Percentiles rank a stretch among this genome's conserved stretches.
phyloP scores from a whole-genome alignment of 225 moss, liverwort and hornwort genomes.

The Sphagnum contortum region DNA sequence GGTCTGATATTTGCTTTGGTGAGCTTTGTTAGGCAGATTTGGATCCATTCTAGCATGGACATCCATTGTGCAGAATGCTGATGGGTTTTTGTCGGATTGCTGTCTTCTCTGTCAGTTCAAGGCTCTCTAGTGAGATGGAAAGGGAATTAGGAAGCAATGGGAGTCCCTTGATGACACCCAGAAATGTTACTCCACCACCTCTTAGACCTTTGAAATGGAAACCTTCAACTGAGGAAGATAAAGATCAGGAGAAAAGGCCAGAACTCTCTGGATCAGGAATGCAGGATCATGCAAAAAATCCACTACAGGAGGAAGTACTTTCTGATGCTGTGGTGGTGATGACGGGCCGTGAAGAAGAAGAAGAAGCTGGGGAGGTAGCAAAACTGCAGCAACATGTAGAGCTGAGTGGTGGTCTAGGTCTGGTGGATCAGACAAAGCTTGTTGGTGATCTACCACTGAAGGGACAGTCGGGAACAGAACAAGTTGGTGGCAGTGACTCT shows the following conservation, averaged over 20 bases:
- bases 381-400: conserved; percentile 17
- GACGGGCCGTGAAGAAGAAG: neutral
- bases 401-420: conserved; percentile 3
- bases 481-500: conserved; percentile 9
- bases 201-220: conserved; percentile 46
- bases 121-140: conserved; percentile 42
- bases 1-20: too few species aligned
- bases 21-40: too few species aligned
- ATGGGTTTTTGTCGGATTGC: neutral
- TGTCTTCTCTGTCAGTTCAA: conserved; percentile 25
- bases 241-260: conserved; percentile 32
- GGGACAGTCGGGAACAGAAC: conserved; percentile 9
- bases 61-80: neutral
- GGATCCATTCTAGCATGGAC: too few species aligned
- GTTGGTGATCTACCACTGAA: conserved; percentile 18
- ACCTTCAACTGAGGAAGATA: conserved; percentile 24
- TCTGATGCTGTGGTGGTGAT: conserved; percentile 9
- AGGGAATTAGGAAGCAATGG: conserved; percentile 20
- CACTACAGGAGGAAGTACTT: conserved; percentile 10
- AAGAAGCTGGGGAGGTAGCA: conserved; percentile 11
- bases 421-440: conserved; percentile 15
- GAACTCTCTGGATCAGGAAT: conserved; percentile 18
- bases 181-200: conserved; percentile 39
- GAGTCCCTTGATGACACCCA: conserved; percentile 33
- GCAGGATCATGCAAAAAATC: neutral